Base-by-base conservation (phyloP, 2,329 filamentous ascomycete genomes). In the Dryadomyces sulphureus region DNA sequence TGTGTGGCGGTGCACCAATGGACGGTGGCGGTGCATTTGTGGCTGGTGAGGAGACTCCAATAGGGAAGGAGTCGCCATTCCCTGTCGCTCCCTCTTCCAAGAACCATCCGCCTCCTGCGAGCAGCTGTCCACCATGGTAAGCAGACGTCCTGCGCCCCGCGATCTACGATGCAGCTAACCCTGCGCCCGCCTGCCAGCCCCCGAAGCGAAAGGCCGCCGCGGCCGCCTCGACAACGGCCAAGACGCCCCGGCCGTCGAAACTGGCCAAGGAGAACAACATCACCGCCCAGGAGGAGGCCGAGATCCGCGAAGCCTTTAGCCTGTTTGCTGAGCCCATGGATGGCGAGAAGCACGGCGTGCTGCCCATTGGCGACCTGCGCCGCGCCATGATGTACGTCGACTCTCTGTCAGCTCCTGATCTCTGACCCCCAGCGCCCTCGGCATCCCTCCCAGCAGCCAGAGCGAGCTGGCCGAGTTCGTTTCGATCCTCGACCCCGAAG, bases 221-320 rank as follows among this genome's bases (percentile, higher is more conserved):
- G 5, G 40, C 56, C 19, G 48, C 51, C 36, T 22, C 60, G 17
- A 47, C 58, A 49, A 45, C 59, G 7, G 56, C 66, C 27, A 62
- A 43, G 54, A 59, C 59, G 49, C 65, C 69, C 46, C 82, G 84
- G 51, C 79, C 78, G 57, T 94, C 89, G 49, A 93, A 88, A 62
- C 84, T 95, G 55, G 90, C 90, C 25, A 90, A 89, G 65, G 87
- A 94, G 59, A 80, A 95, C 72, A 81, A 88, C 61, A 78, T 96
- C 58, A 81, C 78, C 14, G 82, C 80, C 36, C 77, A 82, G 52
- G 83, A 95, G 64, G 90, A 96, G 65, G 73, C 75, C 54, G 88
- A 95, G 65, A 94, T 98, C 59, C 80, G 78, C 56, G 89, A 95
- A 62, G 89, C 89, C 14, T 96, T 92, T 62, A 71, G 75, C 20